phyloP scores from a whole-genome alignment of 2,329 filamentous ascomycete species.

The Peltaster fructicola region DNA sequence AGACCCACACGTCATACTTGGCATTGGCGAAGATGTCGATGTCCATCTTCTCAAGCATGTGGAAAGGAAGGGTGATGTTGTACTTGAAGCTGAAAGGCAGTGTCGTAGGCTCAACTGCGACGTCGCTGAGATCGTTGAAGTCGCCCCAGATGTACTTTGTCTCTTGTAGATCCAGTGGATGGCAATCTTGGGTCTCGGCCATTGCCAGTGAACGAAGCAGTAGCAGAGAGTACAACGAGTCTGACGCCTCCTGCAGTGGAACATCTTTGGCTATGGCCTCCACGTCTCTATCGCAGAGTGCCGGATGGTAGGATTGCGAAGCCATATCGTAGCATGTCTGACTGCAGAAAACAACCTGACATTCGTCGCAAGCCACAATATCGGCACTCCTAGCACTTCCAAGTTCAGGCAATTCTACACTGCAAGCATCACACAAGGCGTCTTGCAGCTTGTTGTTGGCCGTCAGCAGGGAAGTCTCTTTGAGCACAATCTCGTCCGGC shows the following conservation, averaged over 20 bases:
- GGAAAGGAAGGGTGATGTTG: slow-evolving; percentile 57
- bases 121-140: slow-evolving; percentile 25
- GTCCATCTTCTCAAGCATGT: slow-evolving; percentile 71
- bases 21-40: slow-evolving; percentile 49
- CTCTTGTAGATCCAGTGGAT: slow-evolving; percentile 42
- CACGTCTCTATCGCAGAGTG: slow-evolving; percentile 37
- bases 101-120: slow-evolving; percentile 2
- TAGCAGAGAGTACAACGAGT: slow-evolving; percentile 42
- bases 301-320: slow-evolving; percentile 37
- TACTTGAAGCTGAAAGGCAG: slow-evolving; percentile 63
- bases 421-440: slow-evolving; percentile 77
- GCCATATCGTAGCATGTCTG: slow-evolving; percentile 38
- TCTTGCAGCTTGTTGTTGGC: slow-evolving; percentile 81
- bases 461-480: slow-evolving; percentile 72
- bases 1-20: slow-evolving; percentile 59
- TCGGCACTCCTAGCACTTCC: slow-evolving; percentile 9
- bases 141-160: slow-evolving; percentile 50
- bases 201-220: slow-evolving; percentile 42
- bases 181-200: slow-evolving; percentile 39
- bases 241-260: slow-evolving; percentile 38
- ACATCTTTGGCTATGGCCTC: slow-evolving; percentile 42
- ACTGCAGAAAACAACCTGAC: slow-evolving; percentile 45
- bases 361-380: slow-evolving; percentile 33
- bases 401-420: slow-evolving; percentile 43
- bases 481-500: slow-evolving; percentile 58